Evolutionary conservation across 1,139 yeast species (phyloP).

Genomic region (Pichia sp.): DNA sequence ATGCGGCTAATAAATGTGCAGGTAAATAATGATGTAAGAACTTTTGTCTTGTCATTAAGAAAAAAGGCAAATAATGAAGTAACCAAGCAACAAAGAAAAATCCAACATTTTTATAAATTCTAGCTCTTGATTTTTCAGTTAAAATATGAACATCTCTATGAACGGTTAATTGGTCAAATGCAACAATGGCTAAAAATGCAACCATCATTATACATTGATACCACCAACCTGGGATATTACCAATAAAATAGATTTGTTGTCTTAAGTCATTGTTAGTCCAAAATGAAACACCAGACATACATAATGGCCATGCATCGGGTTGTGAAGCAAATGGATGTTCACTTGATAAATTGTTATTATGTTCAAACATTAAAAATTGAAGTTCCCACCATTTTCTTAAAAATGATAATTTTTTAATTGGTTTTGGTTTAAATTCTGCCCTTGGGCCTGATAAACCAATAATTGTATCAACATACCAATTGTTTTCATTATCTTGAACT

Average conservation of each 20-base stretch:
- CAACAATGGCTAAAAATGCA: slow-evolving; percentile 52
- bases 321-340: slow-evolving; percentile 96
- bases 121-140: slow-evolving; percentile 58
- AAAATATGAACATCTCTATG: slow-evolving; percentile 64
- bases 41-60: slow-evolving; percentile 86
- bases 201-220: slow-evolving; percentile 65
- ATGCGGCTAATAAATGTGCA: slow-evolving; percentile 86
- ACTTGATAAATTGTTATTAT: slow-evolving; percentile 77
- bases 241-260: slow-evolving; percentile 81
- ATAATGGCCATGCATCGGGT: slow-evolving; percentile 93
- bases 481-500: slow-evolving; percentile 55
- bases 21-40: slow-evolving; percentile 95
- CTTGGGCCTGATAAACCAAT: slow-evolving; percentile 61
- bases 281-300: slow-evolving; percentile 88
- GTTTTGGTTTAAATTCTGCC: slow-evolving; percentile 50
- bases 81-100: slow-evolving; percentile 86
- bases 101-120: slow-evolving; percentile 74
- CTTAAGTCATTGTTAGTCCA: slow-evolving; percentile 66
- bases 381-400: slow-evolving; percentile 84
- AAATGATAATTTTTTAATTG: slow-evolving; percentile 58
- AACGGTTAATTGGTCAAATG: slow-evolving; percentile 72
- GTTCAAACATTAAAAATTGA: slow-evolving; percentile 84
- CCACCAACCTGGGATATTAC: slow-evolving; percentile 93
- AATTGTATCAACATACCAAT: slow-evolving; percentile 77
- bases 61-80: slow-evolving; percentile 86